Evolutionary conservation across 2,329 filamentous ascomycete genomes (phyloP), one percentile per base, ranked within the genome.

Genomic region (Pseudogymnoascus sp.): DNA sequence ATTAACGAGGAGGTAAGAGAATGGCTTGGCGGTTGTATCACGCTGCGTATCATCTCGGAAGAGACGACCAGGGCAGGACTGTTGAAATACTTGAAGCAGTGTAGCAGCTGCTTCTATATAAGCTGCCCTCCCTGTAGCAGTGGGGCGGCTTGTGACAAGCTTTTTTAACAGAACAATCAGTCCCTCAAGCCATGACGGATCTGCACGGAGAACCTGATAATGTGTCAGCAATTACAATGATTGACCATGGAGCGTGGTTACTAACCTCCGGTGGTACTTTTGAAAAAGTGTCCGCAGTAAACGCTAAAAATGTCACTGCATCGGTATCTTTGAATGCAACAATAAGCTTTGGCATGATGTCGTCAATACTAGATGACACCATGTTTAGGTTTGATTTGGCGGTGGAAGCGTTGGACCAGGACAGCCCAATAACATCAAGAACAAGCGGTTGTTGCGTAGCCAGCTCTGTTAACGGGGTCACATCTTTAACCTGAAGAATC

Each of bases 1-100:
- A 68, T 83, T 87, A 63, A 89, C 74, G 64, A 90, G 80, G 3
- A 89, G 76, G 69, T 86, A 88, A 1, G 84, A 81, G 66, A 85
- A 83, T 0, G 85, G 81, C 66, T 83, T 85, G 36, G 79, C 77
- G 8, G 73, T 70, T 23, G 65, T 43, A 45, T 62, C 63, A 43
- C 62, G 51, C 28, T 63, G 62, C 8, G 61, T 36, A 4, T 76
- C 71, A 63, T 80, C 76, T 6, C 77, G 75, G 74, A 89, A 89
- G 1, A 90, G 75, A 2, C 84, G 72, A 7, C 71, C 70, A 0
- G 82, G 75, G 1, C 78, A 78, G 3, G 75, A 72, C 1, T 71
- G 68, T 1, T 83, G 83, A 67, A 85, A 88, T 1, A 75, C 74
- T 65, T 84, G 80, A 6, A 89, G 77, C 13, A 89, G 75, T 2